These are phyloP conservation scores for Neophaeococcomyces aloes DNA, from an alignment of 2,329 filamentous ascomycete genomes.

Conservation along the genomic window DNA sequence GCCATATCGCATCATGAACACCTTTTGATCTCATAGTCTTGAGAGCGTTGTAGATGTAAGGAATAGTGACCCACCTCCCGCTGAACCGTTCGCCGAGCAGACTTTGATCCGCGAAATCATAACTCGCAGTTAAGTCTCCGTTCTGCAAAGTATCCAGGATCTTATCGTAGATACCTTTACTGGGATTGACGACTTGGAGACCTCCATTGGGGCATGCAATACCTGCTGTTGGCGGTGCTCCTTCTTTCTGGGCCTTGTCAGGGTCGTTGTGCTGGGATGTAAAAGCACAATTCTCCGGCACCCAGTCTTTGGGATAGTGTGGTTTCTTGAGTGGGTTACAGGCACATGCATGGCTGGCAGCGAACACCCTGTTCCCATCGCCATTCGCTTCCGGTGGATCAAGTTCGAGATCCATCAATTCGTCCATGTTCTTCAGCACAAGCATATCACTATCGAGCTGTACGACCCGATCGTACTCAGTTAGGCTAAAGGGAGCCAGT, in stretches of 20 bases:
- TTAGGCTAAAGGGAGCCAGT: slow-evolving; percentile 64
- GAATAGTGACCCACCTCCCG: slow-evolving; percentile 48
- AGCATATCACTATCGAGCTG: slow-evolving; percentile 87
- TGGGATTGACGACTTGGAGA: slow-evolving; percentile 52
- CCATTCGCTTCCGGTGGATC: slow-evolving; percentile 45
- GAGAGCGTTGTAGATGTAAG: slow-evolving; percentile 52
- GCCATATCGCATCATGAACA: slow-evolving; percentile 44
- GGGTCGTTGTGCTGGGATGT: slow-evolving; percentile 46
- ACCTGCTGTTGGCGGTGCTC: slow-evolving; percentile 41
- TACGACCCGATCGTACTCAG: slow-evolving; percentile 67
- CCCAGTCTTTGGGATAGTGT: slow-evolving; percentile 65
- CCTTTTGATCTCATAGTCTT: slow-evolving; percentile 46
- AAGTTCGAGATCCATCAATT: slow-evolving; percentile 73
- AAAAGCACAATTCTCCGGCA: slow-evolving; percentile 51
- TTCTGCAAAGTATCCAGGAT: slow-evolving; percentile 36
- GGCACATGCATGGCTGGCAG: slow-evolving; percentile 72
- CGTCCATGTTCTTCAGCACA: slow-evolving; percentile 75
- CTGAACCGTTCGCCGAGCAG: slow-evolving; percentile 48
- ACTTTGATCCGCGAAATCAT: slow-evolving; percentile 53
- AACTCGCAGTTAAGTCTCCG: slow-evolving; percentile 30
- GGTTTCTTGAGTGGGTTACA: slow-evolving; percentile 71
- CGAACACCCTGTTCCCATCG: slow-evolving; percentile 59
- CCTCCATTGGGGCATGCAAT: slow-evolving; percentile 52
- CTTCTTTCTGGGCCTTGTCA: slow-evolving; percentile 41
- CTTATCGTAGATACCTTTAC: slow-evolving; percentile 40